A percentile compares a stretch with the other conserved stretches of the same genome.
phyloP scores from a whole-genome alignment of 2,329 filamentous ascomycete genomes.

The Exserohilum rostratum region DNA sequence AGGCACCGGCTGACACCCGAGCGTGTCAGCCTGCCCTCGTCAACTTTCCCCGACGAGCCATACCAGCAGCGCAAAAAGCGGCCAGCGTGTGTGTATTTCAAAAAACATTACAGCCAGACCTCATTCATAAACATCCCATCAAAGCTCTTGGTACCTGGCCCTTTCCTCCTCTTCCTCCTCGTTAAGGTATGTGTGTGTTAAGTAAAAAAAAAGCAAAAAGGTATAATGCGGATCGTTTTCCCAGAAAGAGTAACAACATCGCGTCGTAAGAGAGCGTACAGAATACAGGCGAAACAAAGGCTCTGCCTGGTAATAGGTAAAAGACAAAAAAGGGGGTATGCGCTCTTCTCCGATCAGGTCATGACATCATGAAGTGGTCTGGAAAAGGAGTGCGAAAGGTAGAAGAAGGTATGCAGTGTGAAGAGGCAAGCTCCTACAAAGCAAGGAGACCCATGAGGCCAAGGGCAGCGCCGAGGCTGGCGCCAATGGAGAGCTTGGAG shows the following conservation, averaged over 20 bases:
- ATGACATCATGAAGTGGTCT: neutral
- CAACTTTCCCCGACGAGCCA: neutral
- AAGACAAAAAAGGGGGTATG: neutral
- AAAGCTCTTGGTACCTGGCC: neutral
- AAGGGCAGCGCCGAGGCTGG: slow-evolving; percentile 48
- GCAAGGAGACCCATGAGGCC: slow-evolving; percentile 53
- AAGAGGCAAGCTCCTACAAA: slow-evolving; percentile 40
- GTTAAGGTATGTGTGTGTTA: slow-evolving; percentile 12
- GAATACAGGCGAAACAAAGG: slow-evolving; percentile 5
- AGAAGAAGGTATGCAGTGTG: neutral
- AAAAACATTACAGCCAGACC: slow-evolving; percentile 29
- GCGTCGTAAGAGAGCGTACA: slow-evolving; percentile 40
- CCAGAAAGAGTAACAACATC: slow-evolving; percentile 40
- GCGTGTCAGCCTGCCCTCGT: neutral
- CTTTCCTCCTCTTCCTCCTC: slow-evolving; percentile 9
- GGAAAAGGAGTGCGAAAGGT: slow-evolving; percentile 1
- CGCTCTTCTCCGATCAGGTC: neutral
- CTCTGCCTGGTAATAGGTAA: neutral
- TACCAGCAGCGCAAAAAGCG: slow-evolving; percentile 8
- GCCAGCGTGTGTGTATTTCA: slow-evolving; percentile 13
- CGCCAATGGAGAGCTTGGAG: slow-evolving; percentile 47
- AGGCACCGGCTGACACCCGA: neutral
- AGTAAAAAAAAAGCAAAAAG: slow-evolving; percentile 13
- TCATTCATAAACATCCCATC: slow-evolving; percentile 1
- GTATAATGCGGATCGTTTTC: slow-evolving; percentile 25